phyloP scores from a whole-genome alignment of 2,329 filamentous ascomycete species.

The Fusarium sp. region DNA sequence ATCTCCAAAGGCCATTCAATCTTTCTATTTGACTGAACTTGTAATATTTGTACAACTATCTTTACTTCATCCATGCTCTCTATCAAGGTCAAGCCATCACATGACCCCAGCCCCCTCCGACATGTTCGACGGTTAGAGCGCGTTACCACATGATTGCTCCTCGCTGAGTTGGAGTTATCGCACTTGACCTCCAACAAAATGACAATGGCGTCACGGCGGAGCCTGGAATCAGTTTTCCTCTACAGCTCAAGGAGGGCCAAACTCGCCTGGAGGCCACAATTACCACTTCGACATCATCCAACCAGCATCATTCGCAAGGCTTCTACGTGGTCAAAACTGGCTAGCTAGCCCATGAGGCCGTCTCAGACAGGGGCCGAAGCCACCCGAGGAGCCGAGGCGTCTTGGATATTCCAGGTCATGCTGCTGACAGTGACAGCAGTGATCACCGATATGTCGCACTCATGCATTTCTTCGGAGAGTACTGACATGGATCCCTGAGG shows the following conservation, averaged over 20 bases:
- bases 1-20: accelerated
- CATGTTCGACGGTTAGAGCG: neutral
- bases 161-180: neutral
- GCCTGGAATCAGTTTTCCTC: neutral
- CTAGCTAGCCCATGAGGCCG: neutral
- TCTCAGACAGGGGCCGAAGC: neutral
- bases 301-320: neutral
- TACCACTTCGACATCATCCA: neutral
- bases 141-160: neutral
- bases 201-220: neutral
- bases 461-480: conserved; percentile 39
- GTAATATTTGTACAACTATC: neutral
- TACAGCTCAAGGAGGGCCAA: neutral
- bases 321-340: neutral
- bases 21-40: neutral
- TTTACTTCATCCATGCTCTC: neutral
- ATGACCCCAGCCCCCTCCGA: neutral
- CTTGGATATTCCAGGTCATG: accelerated
- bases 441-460: conserved; percentile 44
- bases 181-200: neutral
- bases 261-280: neutral
- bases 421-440: neutral
- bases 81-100: no score
- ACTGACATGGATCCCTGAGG: conserved; percentile 33
- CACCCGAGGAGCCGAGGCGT: neutral